Evolutionary conservation across 2,329 filamentous ascomycete genomes (phyloP).

Genomic region (Botrytis tulipae): DNA sequence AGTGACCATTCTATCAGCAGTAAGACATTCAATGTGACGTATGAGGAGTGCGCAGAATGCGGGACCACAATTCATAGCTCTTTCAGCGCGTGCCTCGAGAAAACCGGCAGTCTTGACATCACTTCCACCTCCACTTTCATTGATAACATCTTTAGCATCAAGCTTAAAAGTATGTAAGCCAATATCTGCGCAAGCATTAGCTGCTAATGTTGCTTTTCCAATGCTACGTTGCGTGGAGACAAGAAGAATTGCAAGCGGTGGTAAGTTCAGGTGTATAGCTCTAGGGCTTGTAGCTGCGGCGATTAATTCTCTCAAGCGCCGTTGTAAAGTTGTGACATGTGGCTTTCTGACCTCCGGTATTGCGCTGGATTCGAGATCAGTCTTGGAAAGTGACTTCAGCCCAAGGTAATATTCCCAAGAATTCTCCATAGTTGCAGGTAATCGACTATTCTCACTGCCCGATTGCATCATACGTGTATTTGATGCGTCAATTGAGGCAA

Average conservation of each 20-base stretch:
- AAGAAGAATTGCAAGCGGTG: slow-evolving; percentile 82
- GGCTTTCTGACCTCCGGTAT: slow-evolving; percentile 47
- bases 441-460: slow-evolving; percentile 77
- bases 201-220: slow-evolving; percentile 80
- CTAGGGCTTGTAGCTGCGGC: slow-evolving; percentile 84
- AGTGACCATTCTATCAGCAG: slow-evolving; percentile 83
- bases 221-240: slow-evolving; percentile 92
- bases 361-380: slow-evolving; percentile 43
- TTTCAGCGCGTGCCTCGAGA: slow-evolving; percentile 80
- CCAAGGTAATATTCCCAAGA: slow-evolving; percentile 91
- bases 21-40: slow-evolving; percentile 85
- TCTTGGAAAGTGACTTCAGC: slow-evolving; percentile 62
- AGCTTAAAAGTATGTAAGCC: slow-evolving; percentile 87
- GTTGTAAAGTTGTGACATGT: slow-evolving; percentile 59
- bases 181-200: slow-evolving; percentile 78
- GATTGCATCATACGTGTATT: slow-evolving; percentile 89
- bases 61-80: slow-evolving; percentile 83
- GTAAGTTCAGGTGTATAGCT: slow-evolving; percentile 82
- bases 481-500: slow-evolving; percentile 80
- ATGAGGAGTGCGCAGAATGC: slow-evolving; percentile 83
- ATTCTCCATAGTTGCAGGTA: slow-evolving; percentile 73
- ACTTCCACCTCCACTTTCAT: slow-evolving; percentile 83
- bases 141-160: slow-evolving; percentile 89
- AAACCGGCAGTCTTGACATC: slow-evolving; percentile 95
- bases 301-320: slow-evolving; percentile 78